Conservation (phyloP, 306 rosid species). For the Quercus mongolica region DNA sequence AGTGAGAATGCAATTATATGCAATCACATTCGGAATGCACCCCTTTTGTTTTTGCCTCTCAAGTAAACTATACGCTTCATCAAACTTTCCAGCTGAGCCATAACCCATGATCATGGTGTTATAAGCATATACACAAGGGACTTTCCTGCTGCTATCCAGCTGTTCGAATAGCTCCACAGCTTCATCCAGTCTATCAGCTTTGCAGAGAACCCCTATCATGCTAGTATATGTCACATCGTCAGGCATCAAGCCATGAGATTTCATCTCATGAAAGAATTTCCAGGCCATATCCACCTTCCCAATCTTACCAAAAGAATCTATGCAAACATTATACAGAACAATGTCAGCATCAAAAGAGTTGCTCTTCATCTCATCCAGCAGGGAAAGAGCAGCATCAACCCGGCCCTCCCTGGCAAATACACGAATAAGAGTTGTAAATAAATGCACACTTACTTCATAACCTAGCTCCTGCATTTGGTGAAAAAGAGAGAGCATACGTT, state of each 20-base stretch:
- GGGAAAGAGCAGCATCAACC: conserved; percentile 82
- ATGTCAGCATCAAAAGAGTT: conserved; percentile 62
- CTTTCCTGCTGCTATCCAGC: conserved; percentile 65
- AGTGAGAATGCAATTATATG: conserved; percentile 81
- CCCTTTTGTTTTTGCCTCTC: conserved; percentile 94
- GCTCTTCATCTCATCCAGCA: conserved; percentile 91
- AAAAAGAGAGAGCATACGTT: conserved; percentile 63
- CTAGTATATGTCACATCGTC: conserved; percentile 88
- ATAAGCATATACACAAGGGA: conserved; percentile 94
- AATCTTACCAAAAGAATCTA: conserved; percentile 84
- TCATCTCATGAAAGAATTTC: conserved; percentile 96
- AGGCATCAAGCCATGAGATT: conserved; percentile 60
- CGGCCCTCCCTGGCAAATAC: conserved; percentile 72
- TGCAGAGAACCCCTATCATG: conserved; percentile 95
- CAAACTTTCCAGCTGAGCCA: conserved; percentile 83
- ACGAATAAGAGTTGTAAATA: conserved; percentile 87
- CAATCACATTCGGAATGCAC: conserved; percentile 77
- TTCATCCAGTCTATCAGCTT: conserved; percentile 67
- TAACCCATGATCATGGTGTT: conserved; percentile 98
- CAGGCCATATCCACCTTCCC: conserved; percentile 98
- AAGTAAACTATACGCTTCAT: conserved; percentile 76
- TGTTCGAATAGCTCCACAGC: conserved; percentile 80
- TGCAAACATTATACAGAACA: conserved; percentile 90
- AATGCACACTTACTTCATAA: conserved; percentile 72
- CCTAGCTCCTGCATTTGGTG: conserved; percentile 95